A percentile compares a stretch with the other conserved stretches of the same genome.
phyloP scores from a whole-genome alignment of 768 basidiomycete genomes.

The Podaxis carcinomalis region DNA sequence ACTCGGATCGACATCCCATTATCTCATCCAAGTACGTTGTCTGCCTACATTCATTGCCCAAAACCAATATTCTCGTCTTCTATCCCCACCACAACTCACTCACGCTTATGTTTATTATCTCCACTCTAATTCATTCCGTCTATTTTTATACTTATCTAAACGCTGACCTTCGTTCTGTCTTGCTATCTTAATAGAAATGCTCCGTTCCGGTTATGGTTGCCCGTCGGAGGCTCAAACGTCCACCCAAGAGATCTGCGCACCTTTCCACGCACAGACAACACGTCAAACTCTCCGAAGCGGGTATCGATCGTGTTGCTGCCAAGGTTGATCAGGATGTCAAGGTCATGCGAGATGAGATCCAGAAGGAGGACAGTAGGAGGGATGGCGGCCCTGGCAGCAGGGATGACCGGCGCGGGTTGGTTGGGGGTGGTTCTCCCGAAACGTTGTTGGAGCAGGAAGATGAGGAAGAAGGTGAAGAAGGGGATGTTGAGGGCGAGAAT shows the following conservation, averaged over 20 bases:
- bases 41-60: not conserved
- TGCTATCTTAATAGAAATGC: conserved; percentile 54
- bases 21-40: conserved; percentile 69
- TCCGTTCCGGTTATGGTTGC: conserved; percentile 97
- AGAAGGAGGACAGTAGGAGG: conserved; percentile 56
- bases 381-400: conserved; percentile 31
- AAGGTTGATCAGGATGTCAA: conserved; percentile 87
- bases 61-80: not conserved
- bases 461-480: conserved; percentile 22
- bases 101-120: not conserved
- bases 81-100: not conserved
- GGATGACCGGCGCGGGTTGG: conserved; percentile 19
- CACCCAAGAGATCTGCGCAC: conserved; percentile 76
- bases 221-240: conserved; percentile 84
- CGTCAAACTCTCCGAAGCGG: conserved; percentile 83
- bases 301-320: conserved; percentile 81
- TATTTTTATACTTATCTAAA: not conserved
- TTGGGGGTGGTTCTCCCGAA: conserved; percentile 18
- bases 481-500: conserved; percentile 27
- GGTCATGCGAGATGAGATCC: conserved; percentile 73
- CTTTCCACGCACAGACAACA: conserved; percentile 77
- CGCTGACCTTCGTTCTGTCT: not conserved
- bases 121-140: not conserved
- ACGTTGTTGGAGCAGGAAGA: conserved; percentile 21
- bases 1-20: conserved; percentile 93